Conservation (phyloP, 192 early-diverging fungal species). For the Backusella tarrabulga region DNA sequence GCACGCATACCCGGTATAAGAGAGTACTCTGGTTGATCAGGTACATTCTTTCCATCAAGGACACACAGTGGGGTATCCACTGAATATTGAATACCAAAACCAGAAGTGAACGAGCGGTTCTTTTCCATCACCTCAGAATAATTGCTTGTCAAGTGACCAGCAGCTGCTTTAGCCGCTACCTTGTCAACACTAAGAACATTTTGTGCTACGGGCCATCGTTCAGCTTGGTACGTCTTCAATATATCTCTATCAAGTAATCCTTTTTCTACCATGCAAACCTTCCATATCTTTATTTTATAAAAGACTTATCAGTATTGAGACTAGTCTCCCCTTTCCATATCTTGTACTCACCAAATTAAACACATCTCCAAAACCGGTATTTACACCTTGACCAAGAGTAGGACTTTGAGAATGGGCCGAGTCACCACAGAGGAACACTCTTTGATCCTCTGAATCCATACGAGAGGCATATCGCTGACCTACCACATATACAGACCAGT, state of each 20-base stretch:
- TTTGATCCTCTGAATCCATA: conserved; percentile 11
- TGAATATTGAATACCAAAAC: conserved; percentile 26
- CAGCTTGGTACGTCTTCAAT: conserved; percentile 16
- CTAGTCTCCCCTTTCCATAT: background rate
- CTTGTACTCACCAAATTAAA: conserved; percentile 21
- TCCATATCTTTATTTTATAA: conserved; percentile 24
- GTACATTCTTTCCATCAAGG: background rate
- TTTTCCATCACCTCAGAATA: conserved; percentile 17
- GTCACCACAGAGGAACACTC: conserved; percentile 27
- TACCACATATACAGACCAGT: conserved; percentile 29
- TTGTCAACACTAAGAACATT: conserved; percentile 28
- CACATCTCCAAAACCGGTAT: conserved; percentile 34
- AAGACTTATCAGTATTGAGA: background rate
- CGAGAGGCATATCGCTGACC: conserved; percentile 19
- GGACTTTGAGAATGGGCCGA: conserved; percentile 32
- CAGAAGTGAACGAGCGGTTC: conserved; percentile 20
- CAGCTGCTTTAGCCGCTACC: conserved; percentile 17
- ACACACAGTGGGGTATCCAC: background rate
- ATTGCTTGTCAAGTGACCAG: background rate
- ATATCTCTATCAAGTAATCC: background rate
- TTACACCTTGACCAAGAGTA: conserved; percentile 32
- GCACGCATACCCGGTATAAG: conserved; percentile 19
- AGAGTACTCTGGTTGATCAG: background rate
- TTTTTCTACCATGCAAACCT: conserved; percentile 24
- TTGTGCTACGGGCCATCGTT: conserved; percentile 20